Evolutionary conservation across 2,329 filamentous ascomycete species (phyloP), one percentile per base, ranked within the genome.

Genomic region (Sarocladium strictum): DNA sequence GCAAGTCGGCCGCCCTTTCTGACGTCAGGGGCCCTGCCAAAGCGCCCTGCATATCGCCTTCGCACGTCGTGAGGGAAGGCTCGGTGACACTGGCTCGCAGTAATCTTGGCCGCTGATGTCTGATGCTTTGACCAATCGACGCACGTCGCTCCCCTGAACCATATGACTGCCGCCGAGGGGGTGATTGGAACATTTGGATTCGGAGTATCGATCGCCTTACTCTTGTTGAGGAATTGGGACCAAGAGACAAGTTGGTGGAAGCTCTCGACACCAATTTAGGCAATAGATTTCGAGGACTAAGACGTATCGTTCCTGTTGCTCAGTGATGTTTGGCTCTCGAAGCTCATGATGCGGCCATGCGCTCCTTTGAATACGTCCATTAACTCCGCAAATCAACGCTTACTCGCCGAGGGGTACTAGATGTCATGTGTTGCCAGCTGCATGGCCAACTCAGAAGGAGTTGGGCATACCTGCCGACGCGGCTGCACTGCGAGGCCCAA

Each of bases 51-150:
- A 75, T 78, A 32, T 75, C 76, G 59, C 77, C 80, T 29, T 51
- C 38, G 15, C 78, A 79, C 3, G 77, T 74, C 12, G 78, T 83
- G 59, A 84, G 76, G 26, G 79, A 81, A 3, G 81, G 80, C 57
- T 80, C 80, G 11, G 80, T 84, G 29, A 76, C 77, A 54, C 73
- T 74, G 26, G 80, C 77, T 56, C 81, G 73, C 41, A 83, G 69
- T 40, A 84, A 71, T 52, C 76, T 74, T 33, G 81, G 81, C 56
- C 80, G 72, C 59, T 77, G 71, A 55, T 71, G 67, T 21, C 23
- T 62, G 29, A 59, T 55, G 51, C 58, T 57, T 43, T 64, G 59
- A 29, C 59, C 61, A 15, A 61, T 60, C 3, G 64, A 65, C 56
- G 64, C 64, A 54, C 64, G 58, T 53, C 27, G 26, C 47, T 51